Percentiles rank a stretch among this genome's conserved stretches.
phyloP scores from a whole-genome alignment of 177 flowering plant genomes.

The Telopea speciosissima region DNA sequence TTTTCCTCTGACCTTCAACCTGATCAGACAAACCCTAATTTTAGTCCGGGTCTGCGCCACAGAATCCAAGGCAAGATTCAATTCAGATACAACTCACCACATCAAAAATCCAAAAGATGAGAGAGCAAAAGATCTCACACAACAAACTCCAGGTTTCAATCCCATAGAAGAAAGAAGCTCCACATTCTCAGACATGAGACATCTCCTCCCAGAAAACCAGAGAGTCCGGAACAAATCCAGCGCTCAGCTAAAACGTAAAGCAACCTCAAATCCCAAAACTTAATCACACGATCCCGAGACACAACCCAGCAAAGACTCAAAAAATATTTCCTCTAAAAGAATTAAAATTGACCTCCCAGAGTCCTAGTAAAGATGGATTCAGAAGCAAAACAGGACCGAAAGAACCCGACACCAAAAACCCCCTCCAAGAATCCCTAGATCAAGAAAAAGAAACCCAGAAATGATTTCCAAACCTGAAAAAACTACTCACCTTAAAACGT shows the following conservation, averaged over 20 bases:
- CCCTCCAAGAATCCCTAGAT: neutral
- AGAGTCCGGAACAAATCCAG: neutral
- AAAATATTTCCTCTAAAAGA: conserved; percentile 1
- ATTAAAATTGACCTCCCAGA: neutral
- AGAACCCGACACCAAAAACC: too few species aligned
- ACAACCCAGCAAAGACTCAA: conserved; percentile 5
- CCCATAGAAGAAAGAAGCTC: conserved; percentile 15
- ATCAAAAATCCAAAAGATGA: conserved; percentile 2
- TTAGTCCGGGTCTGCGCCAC: conserved; percentile 3
- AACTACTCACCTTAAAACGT: neutral
- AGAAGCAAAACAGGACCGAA: neutral
- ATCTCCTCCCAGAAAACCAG: neutral
- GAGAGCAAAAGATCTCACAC: neutral
- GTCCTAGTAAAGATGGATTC: neutral
- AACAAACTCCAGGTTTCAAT: conserved; percentile 5
- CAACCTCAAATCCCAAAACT: conserved; percentile 1
- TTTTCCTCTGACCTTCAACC: conserved; percentile 21
- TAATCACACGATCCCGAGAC: neutral
- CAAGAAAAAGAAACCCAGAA: neutral
- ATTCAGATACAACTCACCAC: conserved; percentile 4
- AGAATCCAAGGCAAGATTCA: conserved; percentile 9
- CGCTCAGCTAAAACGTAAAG: neutral
- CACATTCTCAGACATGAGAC: conserved; percentile 11
- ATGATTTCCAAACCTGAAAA: neutral
- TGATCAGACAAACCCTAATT: conserved; percentile 26